Evolutionary conservation across 805 yeast species (phyloP), one percentile per base, ranked within the genome.

Genomic region (Helenozyma baotianmanensis): DNA sequence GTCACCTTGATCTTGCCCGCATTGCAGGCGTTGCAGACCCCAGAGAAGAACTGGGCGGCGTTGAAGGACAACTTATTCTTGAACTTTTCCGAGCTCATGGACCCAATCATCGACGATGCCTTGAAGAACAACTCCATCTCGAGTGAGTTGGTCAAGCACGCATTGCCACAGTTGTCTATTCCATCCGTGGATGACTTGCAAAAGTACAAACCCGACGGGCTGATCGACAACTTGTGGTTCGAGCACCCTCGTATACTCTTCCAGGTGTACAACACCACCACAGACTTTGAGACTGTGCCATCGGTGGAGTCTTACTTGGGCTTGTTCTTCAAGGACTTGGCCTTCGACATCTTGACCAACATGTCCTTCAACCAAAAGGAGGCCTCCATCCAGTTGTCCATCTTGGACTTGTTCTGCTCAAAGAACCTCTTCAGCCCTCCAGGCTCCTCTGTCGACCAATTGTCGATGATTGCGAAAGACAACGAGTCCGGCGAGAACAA

Each of bases 301-400:
- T 28, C 52, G 3, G 56, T 64, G 29, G 58, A 58, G n/a, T 49
- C 63, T 1, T 64, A 62, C 45, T 38, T 51, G 17, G 69, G 69
- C 1, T 62, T 85, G 35, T 53, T 90, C 16, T 67, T 88, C 45
- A 76, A 85, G 42, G 97, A 92, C 52, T 63, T 85, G 21, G 68
- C 80, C 22, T 72, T 74, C 30, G 97, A 90, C 57, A 61, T 84
- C 21, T 74, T 89, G 33, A 78, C 82, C 39, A 78, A 82, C 45
- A 63, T 90, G 64, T 95, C 89, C 44, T 92, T 86, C 68, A 92
- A 92, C 61, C 80, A 95, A 51, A 77, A 76, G 28, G 92, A 85
- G 43, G 94, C 86, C 8, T 80, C 95, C 0, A 78, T 84, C 42
- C 96, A 88, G 56, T 72, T 92, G 27, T 71, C 86, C 19, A 75